Base-by-base conservation (phyloP, 2,329 filamentous ascomycete species). In the Xylariaceae sp. region DNA sequence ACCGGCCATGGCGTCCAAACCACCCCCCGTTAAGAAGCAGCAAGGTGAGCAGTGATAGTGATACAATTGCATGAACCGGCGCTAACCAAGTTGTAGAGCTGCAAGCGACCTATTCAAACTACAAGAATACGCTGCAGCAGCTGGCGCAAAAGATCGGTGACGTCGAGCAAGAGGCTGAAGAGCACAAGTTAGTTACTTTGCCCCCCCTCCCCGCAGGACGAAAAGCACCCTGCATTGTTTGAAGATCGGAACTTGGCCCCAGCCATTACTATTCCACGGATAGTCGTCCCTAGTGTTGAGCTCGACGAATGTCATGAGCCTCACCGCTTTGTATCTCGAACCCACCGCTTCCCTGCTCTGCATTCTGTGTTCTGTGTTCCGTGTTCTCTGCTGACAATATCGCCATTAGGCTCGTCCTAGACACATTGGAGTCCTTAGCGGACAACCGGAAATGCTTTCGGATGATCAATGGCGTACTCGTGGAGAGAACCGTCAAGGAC, bases 71-170 rank as follows among this genome's bases (percentile, higher is more conserved):
- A 42, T 51, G 35, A 49, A 27, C 34, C 37, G 42, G 32, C 47
- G 53, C 64, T 67, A 60, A 68, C 55, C 29, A 50, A 50, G 37
- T 52, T 8, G 35, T 46, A 94, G 89, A 94, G 70, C 82, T 94
- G 62, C 89, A 94, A 73, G 75, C 79, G 48, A 87, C 89, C 65
- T 94, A 94, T 71, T 82, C 82, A 62, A 89, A 85, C 73, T 92
- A 84, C 74, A 88, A 87, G 70, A 85, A 81, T 64, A 85, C 80
- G 3, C 81, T 99, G 55, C 92, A 97, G 73, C 89, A 94, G 68
- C 85, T 99, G 66, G 94, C 94, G 32, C 87, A 91, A 68, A 97
- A 96, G 72, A 96, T 99, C 64, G 94, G 94, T 41, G 91, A 97
- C 69, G 91, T 99, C 54, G 94, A 99, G 75, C 90, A 96, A 71